Percentiles rank a stretch among this genome's conserved stretches.
These are phyloP conservation scores for Penicillium sp. DNA, from an alignment of 2,329 filamentous ascomycete species.

Conservation along the genomic window DNA sequence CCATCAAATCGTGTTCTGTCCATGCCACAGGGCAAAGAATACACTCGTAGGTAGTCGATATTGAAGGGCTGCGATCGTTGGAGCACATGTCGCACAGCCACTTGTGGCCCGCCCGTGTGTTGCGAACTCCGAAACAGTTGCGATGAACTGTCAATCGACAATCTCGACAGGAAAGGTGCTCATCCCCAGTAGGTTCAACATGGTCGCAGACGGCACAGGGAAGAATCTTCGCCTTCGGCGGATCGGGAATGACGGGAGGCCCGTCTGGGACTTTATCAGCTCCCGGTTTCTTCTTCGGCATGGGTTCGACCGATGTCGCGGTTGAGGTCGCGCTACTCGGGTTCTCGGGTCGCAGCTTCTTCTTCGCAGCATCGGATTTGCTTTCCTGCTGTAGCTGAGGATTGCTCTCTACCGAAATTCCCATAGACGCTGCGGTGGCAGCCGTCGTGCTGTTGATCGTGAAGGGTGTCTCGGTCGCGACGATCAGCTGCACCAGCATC, in stretches of 20 bases:
- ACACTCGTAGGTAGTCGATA: slow-evolving; percentile 93
- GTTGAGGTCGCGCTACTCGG: slow-evolving; percentile 47
- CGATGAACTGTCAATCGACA: slow-evolving; percentile 89
- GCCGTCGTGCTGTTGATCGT: slow-evolving; percentile 40
- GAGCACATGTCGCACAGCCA: slow-evolving; percentile 96
- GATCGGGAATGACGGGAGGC: slow-evolving; percentile 64
- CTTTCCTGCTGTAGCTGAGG: slow-evolving; percentile 28
- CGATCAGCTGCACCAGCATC: slow-evolving; percentile 48
- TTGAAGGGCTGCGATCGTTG: slow-evolving; percentile 85
- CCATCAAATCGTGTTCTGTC: slow-evolving; percentile 77
- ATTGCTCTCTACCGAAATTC: slow-evolving; percentile 36
- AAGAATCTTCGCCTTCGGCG: slow-evolving; percentile 69
- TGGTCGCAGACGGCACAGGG: slow-evolving; percentile 81
- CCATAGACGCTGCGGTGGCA: slow-evolving; percentile 41
- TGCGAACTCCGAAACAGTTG: slow-evolving; percentile 83
- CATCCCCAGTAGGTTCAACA: slow-evolving; percentile 64
- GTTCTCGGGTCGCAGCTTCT: slow-evolving; percentile 51
- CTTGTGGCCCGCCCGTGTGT: slow-evolving; percentile 61
- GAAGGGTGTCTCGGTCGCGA: slow-evolving; percentile 43
- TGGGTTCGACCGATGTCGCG: slow-evolving; percentile 41
- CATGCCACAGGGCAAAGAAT: slow-evolving; percentile 79
- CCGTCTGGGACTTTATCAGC: slow-evolving; percentile 51
- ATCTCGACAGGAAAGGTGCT: slow-evolving; percentile 73
- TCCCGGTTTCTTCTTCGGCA: slow-evolving; percentile 58
- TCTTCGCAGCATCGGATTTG: slow-evolving; percentile 51